Evolutionary conservation across 2,329 filamentous ascomycete genomes (phyloP), one percentile per base, ranked within the genome.

Genomic region (Calonectria pseudoreteaudii): DNA sequence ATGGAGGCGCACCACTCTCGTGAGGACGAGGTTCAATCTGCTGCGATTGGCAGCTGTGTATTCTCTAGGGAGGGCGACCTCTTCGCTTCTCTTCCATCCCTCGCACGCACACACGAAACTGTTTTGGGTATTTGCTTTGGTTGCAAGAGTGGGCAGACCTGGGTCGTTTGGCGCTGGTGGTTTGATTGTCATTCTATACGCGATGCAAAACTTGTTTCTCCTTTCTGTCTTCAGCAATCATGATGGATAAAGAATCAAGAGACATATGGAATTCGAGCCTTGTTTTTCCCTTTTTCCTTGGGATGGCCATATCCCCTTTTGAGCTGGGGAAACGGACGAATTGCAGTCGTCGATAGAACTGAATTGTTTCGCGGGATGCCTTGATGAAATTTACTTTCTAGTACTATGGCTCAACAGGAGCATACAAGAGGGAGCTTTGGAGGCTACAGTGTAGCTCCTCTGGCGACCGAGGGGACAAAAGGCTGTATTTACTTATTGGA

Each of bases 121-220:
- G 69, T 76, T 81, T 80, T 83, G 81, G 82, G 80, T 83, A 83
- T 78, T 75, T 80, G 76, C 70, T 76, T 82, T 78, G 76, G 77
- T 79, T 80, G 76, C 73, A 78, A 83, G 78, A 81, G 80, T 78
- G 79, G 80, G 76, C 76, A 78, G 78, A 79, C 75, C 72, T 77
- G 76, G 80, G 77, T 79, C 74, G 80, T 82, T 81, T 77, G 82
- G 81, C 81, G 81, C 81, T 81, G 81, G 82, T 73, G 77, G 79
- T 72, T 76, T 76, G 75, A 76, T 80, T 79, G 69, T 71, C 75
- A 73, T 79, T 77, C 74, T 72, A 78, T 73, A 77, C 74, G 79
- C 78, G 75, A 80, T 77, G 76, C 70, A 76, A 76, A 72, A 68
- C 72, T 58, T 79, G 49, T 71, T 76, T 75, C 53, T 75, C 64